Percentiles rank a stretch among this genome's conserved stretches.
Conservation (phyloP, 805 yeast genomes). For the Tetrapisispora namnaoensis region DNA sequence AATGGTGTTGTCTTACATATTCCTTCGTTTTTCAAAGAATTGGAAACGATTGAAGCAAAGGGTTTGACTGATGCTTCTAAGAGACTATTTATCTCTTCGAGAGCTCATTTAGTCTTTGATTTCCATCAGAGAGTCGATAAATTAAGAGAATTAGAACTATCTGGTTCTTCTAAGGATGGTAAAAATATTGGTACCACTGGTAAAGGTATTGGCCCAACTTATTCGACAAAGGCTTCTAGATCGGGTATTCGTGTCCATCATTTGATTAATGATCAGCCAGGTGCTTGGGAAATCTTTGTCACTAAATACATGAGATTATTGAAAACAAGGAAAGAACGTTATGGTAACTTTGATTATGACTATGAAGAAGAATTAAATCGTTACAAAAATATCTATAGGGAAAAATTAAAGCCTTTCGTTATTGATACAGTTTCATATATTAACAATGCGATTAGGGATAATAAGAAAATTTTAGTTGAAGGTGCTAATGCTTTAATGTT, state of each 20-base stretch:
- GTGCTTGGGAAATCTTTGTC: constrained; percentile 88
- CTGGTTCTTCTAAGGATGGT: constrained; percentile 38
- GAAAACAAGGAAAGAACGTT: constrained; percentile 75
- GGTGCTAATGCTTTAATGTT: constrained; percentile 98
- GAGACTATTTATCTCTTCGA: constrained; percentile 77
- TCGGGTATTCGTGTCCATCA: constrained; percentile 97
- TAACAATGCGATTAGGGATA: constrained; percentile 62
- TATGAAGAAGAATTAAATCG: constrained; percentile 66
- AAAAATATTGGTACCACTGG: constrained; percentile 97
- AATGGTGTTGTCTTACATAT: constrained; percentile 94
- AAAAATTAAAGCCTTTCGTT: constrained; percentile 75
- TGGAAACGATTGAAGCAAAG: constrained; percentile 68
- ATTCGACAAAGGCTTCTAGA: constrained; percentile 92
- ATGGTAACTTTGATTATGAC: constrained; percentile 88
- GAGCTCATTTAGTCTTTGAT: constrained; percentile 95
- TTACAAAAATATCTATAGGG: constrained; percentile 60
- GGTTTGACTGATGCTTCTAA: constrained; percentile 53
- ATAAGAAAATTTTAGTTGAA: constrained; percentile 86
- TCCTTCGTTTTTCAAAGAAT: constrained; percentile 85
- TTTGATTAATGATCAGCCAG: constrained; percentile 79
- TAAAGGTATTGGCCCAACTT: constrained; percentile 98
- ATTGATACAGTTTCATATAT: constrained; percentile 84
- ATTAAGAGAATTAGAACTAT: constrained; percentile 84
- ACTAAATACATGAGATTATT: constrained; percentile 65
- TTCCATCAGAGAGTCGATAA: constrained; percentile 97